Base-by-base conservation (phyloP, 495 filamentous ascomycete genomes). In the Chlorociboria aeruginascens region DNA sequence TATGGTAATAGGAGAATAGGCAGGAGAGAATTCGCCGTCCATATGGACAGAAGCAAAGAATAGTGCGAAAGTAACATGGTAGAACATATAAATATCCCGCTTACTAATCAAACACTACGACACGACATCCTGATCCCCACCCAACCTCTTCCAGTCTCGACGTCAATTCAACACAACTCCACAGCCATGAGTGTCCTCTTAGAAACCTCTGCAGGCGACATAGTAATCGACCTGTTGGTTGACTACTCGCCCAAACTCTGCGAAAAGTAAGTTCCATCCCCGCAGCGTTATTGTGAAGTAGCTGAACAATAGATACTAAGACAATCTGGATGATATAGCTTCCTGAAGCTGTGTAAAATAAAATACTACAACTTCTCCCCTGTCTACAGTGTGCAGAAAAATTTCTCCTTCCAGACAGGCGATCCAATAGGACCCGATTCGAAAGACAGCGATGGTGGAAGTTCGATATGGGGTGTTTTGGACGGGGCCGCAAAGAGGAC, bases 311-410 rank as follows among this genome's bases (percentile, higher is more conserved):
- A 58, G 35, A 51, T 51, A 72, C 77, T 83, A 72, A 83, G 64
- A 68, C 58, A 31, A 63, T 43, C 54, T 39, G 40, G 20, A 53
- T 48, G 49, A 43, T 63, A 35, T 71, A 95, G 88, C 74, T 95
- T 96, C 66, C 70, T 96, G 20, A 96, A 96, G 78, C 85, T 96
- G 57, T 96, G 89, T 77, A 95, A 95, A 63, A 69, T 86, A 65
- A 96, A 94, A 70, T 96, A 95, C 66, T 96, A 95, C 77, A 96
- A 96, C 70, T 96, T 89, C 62, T 81, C 88, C 29, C 89, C 89
- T 32, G 67, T 95, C 46, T 81, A 93, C 67, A 83, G 78, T 53
- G 77, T 96, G 42, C 89, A 95, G 61, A 86, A 85, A 56, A 78
- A 85, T 62, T 95, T 94, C 68, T 89, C 89, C 46, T 94, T 94